Evolutionary conservation across 1,284 basidiomycete genomes (phyloP).

Genomic region (Somion occarium): DNA sequence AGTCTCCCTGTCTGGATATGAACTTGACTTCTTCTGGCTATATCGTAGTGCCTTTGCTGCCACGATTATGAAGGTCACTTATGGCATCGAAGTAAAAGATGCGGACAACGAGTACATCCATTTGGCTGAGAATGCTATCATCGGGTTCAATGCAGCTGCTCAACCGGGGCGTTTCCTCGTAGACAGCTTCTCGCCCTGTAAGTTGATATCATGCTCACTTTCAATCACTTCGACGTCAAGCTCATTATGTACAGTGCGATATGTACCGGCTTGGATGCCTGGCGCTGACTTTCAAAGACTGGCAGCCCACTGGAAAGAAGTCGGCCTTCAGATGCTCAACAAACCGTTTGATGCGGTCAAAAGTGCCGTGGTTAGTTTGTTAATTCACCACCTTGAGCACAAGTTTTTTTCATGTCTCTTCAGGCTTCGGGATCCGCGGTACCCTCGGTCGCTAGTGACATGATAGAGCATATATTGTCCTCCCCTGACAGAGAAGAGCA

Average conservation of each 20-base stretch:
- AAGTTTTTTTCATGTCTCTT: slow-evolving; percentile 8
- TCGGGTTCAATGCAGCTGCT: slow-evolving; percentile 3
- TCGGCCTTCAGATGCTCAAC: slow-evolving; percentile 13
- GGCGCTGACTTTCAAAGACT: slow-evolving; percentile 23
- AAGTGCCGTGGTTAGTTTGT: slow-evolving; percentile 14
- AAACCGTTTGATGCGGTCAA: slow-evolving; percentile 15
- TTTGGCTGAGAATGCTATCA: slow-evolving; percentile 20
- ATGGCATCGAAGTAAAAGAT: slow-evolving; percentile 23
- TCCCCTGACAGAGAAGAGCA: not conserved
- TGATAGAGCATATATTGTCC: not conserved
- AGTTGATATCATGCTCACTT: slow-evolving; percentile 4
- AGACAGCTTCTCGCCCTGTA: slow-evolving; percentile 19
- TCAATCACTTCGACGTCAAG: not conserved
- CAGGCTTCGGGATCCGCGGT: not conserved
- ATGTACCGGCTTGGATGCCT: slow-evolving; percentile 25
- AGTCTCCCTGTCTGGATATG: not conserved
- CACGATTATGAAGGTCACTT: slow-evolving; percentile 22
- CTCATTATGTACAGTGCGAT: too few species aligned
- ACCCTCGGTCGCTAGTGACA: not conserved
- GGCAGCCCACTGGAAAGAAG: slow-evolving; percentile 14
- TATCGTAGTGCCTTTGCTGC: slow-evolving; percentile 17
- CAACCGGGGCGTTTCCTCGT: slow-evolving; percentile 12
- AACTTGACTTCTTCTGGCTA: not conserved
- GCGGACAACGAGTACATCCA: slow-evolving; percentile 21
- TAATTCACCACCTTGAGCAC: not conserved